Conservation (phyloP, 768 basidiomycete species). For the Leccinum variicolor region DNA sequence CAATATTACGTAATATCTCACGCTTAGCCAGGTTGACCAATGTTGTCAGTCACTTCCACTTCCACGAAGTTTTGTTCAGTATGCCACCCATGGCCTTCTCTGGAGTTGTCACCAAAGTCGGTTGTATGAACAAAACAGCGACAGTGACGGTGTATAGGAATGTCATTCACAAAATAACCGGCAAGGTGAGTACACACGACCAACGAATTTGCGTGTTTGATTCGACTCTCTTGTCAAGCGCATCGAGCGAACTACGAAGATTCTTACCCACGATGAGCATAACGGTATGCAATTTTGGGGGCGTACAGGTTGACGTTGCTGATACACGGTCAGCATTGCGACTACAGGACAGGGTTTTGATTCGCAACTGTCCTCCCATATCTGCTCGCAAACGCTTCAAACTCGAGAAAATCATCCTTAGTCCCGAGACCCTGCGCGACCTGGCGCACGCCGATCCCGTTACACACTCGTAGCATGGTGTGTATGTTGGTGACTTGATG, state of each 20-base stretch:
- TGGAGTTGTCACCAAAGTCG: conserved; percentile 76
- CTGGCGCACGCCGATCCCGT: conserved; percentile 19
- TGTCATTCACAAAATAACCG: conserved; percentile 68
- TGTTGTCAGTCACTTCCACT: neutral
- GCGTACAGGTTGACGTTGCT: neutral
- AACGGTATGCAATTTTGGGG: conserved; percentile 49
- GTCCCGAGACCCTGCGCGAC: conserved; percentile 64
- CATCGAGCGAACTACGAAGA: conserved; percentile 74
- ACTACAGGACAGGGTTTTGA: conserved; percentile 66
- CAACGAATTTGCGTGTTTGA: neutral
- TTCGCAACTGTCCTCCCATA: conserved; percentile 78
- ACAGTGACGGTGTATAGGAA: conserved; percentile 79
- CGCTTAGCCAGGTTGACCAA: neutral
- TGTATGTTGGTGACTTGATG: neutral
- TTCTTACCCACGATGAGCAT: conserved; percentile 68
- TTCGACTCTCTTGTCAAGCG: conserved; percentile 41
- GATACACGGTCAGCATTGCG: conserved; percentile 48
- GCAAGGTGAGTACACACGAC: conserved; percentile 55
- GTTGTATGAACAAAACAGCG: conserved; percentile 80
- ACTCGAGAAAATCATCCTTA: conserved; percentile 62
- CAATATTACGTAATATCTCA: neutral
- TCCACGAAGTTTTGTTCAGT: conserved; percentile 4
- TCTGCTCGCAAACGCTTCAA: conserved; percentile 78
- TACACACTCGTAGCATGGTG: neutral
- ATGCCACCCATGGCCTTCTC: conserved; percentile 81